These are phyloP conservation scores for Crepidotus variabilis DNA, from an alignment of 768 basidiomycete genomes.

Conservation along the genomic window DNA sequence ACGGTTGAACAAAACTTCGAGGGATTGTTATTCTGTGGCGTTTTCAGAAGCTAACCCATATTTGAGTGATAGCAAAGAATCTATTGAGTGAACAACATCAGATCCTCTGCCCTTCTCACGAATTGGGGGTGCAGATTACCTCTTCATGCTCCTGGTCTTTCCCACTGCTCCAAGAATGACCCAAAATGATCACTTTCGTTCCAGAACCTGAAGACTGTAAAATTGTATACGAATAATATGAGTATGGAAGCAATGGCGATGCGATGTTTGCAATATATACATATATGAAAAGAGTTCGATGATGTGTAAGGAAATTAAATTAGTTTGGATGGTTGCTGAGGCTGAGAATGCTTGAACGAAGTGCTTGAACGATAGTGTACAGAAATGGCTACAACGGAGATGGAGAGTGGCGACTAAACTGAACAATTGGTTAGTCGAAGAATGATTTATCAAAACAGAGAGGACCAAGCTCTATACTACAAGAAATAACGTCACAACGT, in stretches of 20 bases:
- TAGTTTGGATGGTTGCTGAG: not conserved
- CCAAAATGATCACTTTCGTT: not conserved
- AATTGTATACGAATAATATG: slow-evolving; percentile 1
- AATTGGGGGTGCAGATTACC: no score
- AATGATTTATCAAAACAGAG: not conserved
- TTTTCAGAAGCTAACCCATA: no score
- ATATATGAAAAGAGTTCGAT: slow-evolving; percentile 1
- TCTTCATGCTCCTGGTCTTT: no score
- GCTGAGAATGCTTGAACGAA: not conserved
- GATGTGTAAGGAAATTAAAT: slow-evolving; percentile 2
- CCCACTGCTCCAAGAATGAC: not conserved
- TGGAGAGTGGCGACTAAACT: not conserved
- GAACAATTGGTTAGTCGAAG: not conserved
- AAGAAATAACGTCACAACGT: slow-evolving; percentile 1
- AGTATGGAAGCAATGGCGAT: not conserved
- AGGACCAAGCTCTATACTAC: slow-evolving; percentile 2
- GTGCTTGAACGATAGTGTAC: not conserved
- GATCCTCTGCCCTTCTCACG: no score
- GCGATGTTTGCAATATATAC: slow-evolving; percentile 1
- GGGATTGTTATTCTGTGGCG: no score
- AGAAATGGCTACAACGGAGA: slow-evolving; percentile 2
- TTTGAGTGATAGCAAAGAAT: no score
- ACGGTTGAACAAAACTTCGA: no score
- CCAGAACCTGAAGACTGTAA: not conserved
- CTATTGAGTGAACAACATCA: no score